Conservation (phyloP, 2,329 filamentous ascomycete species). For the Thyridium curvatum region DNA sequence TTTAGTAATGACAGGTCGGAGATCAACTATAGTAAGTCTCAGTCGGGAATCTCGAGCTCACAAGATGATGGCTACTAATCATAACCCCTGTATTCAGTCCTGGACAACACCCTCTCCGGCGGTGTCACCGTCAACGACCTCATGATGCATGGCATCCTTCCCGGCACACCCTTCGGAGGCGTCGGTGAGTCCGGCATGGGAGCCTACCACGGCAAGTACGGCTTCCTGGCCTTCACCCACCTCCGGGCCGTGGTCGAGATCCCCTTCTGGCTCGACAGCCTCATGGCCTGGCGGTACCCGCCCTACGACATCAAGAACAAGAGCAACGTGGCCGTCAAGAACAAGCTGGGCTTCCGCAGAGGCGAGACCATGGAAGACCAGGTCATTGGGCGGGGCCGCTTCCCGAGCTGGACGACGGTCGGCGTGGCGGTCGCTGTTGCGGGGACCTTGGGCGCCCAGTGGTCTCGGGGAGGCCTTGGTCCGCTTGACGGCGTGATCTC, state of each 20-base stretch:
- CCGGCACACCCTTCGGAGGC: slow-evolving; percentile 40
- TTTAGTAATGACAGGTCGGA: slow-evolving; percentile 28
- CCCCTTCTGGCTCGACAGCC: slow-evolving; percentile 28
- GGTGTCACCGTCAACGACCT: slow-evolving; percentile 45
- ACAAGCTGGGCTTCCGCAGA: slow-evolving; percentile 1
- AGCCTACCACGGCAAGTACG: slow-evolving; percentile 33
- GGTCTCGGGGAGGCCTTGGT: too few relatives aligned
- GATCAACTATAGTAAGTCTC: slow-evolving; percentile 15
- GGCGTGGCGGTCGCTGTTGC: too few relatives aligned
- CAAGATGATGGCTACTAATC: too few relatives aligned
- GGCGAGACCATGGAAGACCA: slow-evolving; percentile 2
- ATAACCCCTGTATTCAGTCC: slow-evolving; percentile 10
- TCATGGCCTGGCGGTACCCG: not conserved
- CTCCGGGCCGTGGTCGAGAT: slow-evolving; percentile 27
- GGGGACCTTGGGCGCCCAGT: too few relatives aligned
- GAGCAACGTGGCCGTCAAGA: not conserved
- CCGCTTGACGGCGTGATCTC: too few relatives aligned
- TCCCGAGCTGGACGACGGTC: too few relatives aligned
- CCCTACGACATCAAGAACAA: not conserved
- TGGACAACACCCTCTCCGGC: slow-evolving; percentile 34
- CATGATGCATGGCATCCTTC: slow-evolving; percentile 34
- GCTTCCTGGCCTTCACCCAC: slow-evolving; percentile 37
- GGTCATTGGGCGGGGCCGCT: not conserved
- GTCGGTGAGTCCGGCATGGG: slow-evolving; percentile 29
- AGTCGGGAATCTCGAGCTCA: too few relatives aligned